Evolutionary conservation across 768 basidiomycete genomes (phyloP), one percentile per base, ranked within the genome.

Genomic region (Nidula microcarpa): DNA sequence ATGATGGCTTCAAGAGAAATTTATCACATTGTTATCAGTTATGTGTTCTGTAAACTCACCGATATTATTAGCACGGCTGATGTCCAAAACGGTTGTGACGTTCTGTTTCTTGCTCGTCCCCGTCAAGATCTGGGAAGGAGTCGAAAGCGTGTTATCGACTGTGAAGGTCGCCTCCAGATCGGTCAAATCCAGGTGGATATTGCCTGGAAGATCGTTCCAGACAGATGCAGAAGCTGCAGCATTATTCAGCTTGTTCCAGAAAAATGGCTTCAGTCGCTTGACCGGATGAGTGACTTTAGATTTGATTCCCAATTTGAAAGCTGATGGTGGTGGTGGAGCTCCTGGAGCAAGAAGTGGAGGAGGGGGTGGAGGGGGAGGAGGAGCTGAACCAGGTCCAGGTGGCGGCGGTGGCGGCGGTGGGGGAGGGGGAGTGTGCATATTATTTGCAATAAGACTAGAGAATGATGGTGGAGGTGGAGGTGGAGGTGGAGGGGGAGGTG

Each of bases 11-110:
- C 5, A 13, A 30, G 52, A 46, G 50, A 5, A 32, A 49, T 49
- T 39, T 44, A 47, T 55, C 47, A 53, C 30, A 47, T 53, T 37
- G 53, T 58, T 30, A 46, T 36, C 37, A 41, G 10, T 41, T 11
- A 16, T 41, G 10, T 11, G 37, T 41, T 16, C 45, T 45, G 11
- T 10, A 13, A 18, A 68, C 79, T 59, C 57, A 86, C 92, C 88
- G 58, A 94, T 77, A 60, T 95, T 90, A 58, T 92, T 91, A 1
- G 94, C 90, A 13, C 91, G 77, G 13, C 83, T 86, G 44, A 89
- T 90, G 62, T 91, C 88, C 34, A 94, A 70, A 30, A 94, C 67
- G 0, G 89, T 91, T 0, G 82, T 85, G 1, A 86, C 76, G 56
- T 77, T 78, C 64, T 83, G 78, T 66, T 82, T 85, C 67, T 76